Evolutionary conservation across 441 rosid species (phyloP).

Genomic region (Syzygium malaccense): DNA sequence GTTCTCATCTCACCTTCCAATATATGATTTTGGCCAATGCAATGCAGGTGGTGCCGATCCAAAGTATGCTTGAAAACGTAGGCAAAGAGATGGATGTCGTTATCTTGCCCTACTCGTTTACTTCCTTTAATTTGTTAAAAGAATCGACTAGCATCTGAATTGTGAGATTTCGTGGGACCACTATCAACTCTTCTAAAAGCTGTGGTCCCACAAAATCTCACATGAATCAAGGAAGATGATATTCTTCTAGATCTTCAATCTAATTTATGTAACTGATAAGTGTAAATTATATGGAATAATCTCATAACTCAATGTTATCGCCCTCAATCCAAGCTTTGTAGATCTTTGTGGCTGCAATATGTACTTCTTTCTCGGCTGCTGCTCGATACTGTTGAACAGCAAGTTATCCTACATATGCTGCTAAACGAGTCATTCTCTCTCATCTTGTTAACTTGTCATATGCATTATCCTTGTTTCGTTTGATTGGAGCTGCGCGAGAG

Average conservation of each 20-base stretch:
- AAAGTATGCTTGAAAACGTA: constrained; percentile 21
- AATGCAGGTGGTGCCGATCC: constrained; percentile 48
- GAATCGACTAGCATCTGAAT: constrained; percentile 22
- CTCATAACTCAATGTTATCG: background rate
- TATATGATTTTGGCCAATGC: too few relatives aligned
- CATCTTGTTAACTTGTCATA: background rate
- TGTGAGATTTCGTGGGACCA: too few relatives aligned
- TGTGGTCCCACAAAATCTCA: too few relatives aligned
- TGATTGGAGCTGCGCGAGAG: too few relatives aligned
- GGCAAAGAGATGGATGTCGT: constrained; percentile 40
- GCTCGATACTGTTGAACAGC: background rate
- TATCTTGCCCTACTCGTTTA: constrained; percentile 48
- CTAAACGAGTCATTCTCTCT: background rate
- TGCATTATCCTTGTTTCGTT: background rate
- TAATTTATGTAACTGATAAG: background rate
- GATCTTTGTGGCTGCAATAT: background rate
- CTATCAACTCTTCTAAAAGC: too few relatives aligned
- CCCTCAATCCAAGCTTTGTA: background rate
- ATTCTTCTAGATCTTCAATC: constrained; percentile 27
- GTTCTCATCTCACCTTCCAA: too few relatives aligned
- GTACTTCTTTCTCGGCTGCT: background rate
- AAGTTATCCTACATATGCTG: background rate
- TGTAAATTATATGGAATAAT: background rate
- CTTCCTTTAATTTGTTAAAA: constrained; percentile 55
- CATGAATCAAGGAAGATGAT: constrained; percentile 12